These are phyloP conservation scores for Plasmodiophora brassicae DNA, from an alignment of 208 protist genomes.

Conservation along the genomic window DNA sequence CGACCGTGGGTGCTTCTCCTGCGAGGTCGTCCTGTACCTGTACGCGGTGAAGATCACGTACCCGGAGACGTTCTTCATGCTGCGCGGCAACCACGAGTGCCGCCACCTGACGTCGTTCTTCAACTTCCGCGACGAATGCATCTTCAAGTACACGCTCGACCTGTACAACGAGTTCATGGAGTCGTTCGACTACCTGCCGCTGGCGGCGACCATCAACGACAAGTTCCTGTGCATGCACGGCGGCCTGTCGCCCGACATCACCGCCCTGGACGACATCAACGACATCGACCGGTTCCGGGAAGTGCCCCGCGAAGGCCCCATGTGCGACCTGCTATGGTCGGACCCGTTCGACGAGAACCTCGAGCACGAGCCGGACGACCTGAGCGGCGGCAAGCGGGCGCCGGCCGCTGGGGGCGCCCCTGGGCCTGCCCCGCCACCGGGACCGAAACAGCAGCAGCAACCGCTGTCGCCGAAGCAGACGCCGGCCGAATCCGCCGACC, in stretches of 20 bases:
- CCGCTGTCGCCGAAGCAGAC: background rate
- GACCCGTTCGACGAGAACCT: constrained; percentile 47
- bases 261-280: constrained; percentile 71
- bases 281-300: constrained; percentile 84
- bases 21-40: constrained; percentile 48
- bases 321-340: constrained; percentile 55
- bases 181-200: constrained; percentile 80
- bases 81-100: constrained; percentile 57
- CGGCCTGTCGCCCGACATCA: constrained; percentile 67
- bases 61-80: constrained; percentile 39
- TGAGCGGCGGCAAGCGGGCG: background rate
- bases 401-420: background rate
- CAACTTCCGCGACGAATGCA: constrained; percentile 49
- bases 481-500: background rate
- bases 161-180: constrained; percentile 45
- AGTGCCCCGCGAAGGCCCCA: constrained; percentile 62
- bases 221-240: constrained; percentile 87
- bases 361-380: background rate
- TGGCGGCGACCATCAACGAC: constrained; percentile 74
- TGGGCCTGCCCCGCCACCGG: too few species aligned
- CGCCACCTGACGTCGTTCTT: constrained; percentile 39
- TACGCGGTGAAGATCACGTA: constrained; percentile 40
- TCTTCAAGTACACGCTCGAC: constrained; percentile 40
- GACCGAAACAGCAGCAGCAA: too few species aligned
- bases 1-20: constrained; percentile 50